Evolutionary conservation across 148 eudicot genomes (phyloP).

Genomic region (Camellia lanceoleosa): DNA sequence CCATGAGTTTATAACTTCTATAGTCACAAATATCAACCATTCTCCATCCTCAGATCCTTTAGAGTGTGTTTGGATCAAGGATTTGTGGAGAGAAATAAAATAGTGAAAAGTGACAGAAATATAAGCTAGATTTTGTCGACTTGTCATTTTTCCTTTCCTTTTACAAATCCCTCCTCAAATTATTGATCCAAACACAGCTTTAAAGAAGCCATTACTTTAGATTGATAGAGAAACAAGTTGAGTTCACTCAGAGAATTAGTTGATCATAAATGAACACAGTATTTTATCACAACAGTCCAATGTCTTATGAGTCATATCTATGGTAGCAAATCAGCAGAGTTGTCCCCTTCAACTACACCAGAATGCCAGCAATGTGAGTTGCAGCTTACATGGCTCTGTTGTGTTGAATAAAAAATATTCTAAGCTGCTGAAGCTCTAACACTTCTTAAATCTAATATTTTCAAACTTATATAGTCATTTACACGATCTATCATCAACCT

Average conservation of each 20-base stretch:
- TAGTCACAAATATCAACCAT: neutral
- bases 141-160: too few species aligned
- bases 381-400: neutral
- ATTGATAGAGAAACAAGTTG: neutral
- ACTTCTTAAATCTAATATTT: neutral
- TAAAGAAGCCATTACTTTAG: neutral
- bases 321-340: neutral
- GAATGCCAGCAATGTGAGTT: neutral
- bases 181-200: too few species aligned
- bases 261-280: neutral
- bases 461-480: neutral
- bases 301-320: too few species aligned
- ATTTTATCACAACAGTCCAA: too few species aligned
- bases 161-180: too few species aligned
- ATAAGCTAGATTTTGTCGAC: too few species aligned
- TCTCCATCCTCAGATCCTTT: neutral
- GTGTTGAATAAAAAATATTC: neutral
- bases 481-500: neutral
- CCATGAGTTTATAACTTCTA: neutral
- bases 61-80: too few species aligned
- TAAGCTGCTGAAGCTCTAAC: neutral
- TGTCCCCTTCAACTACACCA: neutral
- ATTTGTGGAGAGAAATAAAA: too few species aligned
- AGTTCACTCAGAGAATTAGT: neutral
- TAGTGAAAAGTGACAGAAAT: too few species aligned